Evolutionary conservation across 805 yeast species (phyloP).

Genomic region (Candida pseudoglaebosa): DNA sequence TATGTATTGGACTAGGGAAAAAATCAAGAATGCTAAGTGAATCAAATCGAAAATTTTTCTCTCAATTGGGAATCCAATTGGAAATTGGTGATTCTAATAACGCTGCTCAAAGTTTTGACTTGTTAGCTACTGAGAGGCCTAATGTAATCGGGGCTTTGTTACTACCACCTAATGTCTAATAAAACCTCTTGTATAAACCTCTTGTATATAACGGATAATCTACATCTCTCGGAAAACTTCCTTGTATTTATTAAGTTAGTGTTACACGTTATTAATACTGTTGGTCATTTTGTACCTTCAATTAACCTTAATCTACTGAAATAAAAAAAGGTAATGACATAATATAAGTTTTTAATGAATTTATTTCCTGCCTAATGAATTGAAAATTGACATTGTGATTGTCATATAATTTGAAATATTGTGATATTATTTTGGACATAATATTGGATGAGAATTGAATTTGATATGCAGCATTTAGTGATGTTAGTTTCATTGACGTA

Average conservation of each 20-base stretch:
- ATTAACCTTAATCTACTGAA: background rate
- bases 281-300: too few relatives aligned
- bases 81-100: conserved; percentile 62
- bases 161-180: conserved; percentile 60
- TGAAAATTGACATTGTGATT: too few relatives aligned
- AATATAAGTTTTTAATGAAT: too few relatives aligned
- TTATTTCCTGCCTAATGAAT: background rate
- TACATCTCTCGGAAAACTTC: background rate
- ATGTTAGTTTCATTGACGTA: background rate
- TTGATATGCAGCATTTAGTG: conserved; percentile 1
- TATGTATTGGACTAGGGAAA: conserved; percentile 69
- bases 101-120: conserved; percentile 68
- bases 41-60: conserved; percentile 45
- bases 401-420: conserved; percentile 3
- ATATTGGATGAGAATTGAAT: background rate
- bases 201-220: background rate
- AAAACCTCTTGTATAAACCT: background rate
- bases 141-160: conserved; percentile 68
- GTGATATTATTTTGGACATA: background rate
- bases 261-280: too few relatives aligned
- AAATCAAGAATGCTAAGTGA: conserved; percentile 60
- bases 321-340: background rate
- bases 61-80: conserved; percentile 60
- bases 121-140: conserved; percentile 78
- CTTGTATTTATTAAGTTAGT: background rate